Conservation (phyloP, 768 basidiomycete species). For the Boletus vermiculosoides region DNA sequence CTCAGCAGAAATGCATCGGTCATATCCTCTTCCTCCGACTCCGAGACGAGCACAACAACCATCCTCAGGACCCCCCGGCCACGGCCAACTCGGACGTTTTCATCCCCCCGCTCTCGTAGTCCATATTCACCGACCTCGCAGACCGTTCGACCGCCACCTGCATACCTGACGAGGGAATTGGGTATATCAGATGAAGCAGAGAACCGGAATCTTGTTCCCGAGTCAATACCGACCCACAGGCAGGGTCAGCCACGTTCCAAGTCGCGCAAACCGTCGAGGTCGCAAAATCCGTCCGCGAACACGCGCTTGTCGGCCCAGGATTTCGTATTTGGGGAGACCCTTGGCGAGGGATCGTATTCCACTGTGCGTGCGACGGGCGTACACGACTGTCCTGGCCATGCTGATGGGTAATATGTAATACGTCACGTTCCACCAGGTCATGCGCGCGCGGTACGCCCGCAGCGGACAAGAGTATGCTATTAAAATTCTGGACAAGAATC, state of each 20-base stretch:
- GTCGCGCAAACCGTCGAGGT: conserved; percentile 39
- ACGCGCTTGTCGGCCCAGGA: conserved; percentile 52
- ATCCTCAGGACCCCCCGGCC: conserved; percentile 44
- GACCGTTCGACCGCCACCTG: conserved; percentile 43
- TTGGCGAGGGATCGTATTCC: conserved; percentile 83
- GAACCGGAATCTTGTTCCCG: conserved; percentile 7
- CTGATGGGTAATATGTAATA: conserved; percentile 13
- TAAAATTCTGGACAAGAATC: conserved; percentile 82
- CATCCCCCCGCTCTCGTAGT: conserved; percentile 60
- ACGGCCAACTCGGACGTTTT: conserved; percentile 60
- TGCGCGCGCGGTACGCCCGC: conserved; percentile 49
- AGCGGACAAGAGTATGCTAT: conserved; percentile 70
- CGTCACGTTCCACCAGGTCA: conserved; percentile 44
- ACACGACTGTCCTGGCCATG: conserved; percentile 1
- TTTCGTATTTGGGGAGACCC: conserved; percentile 69
- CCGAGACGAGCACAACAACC: conserved; percentile 43
- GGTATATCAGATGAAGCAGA: conserved; percentile 37
- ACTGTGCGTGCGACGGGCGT: conserved; percentile 49
- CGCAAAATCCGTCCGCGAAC: conserved; percentile 47
- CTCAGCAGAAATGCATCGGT: conserved; percentile 76
- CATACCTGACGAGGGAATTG: conserved; percentile 59
- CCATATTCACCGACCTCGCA: conserved; percentile 42
- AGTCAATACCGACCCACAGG: conserved; percentile 4
- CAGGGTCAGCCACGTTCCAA: conserved; percentile 37
- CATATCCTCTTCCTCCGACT: conserved; percentile 65